Evolutionary conservation across 306 rosid species (phyloP).

Genomic region (Casuarina equisetifolia): DNA sequence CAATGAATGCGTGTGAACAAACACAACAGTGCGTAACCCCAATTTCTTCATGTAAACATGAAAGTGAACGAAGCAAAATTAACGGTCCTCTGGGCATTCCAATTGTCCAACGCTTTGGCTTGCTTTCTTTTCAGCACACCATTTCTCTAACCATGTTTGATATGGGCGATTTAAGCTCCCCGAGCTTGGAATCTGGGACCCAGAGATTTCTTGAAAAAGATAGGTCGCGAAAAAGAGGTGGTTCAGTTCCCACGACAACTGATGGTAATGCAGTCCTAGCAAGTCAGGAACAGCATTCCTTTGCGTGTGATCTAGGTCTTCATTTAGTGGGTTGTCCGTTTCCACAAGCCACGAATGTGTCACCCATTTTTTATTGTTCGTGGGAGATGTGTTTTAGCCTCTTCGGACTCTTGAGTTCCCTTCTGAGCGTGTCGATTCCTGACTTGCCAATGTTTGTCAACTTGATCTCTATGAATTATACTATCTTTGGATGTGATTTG

Average conservation of each 20-base stretch:
- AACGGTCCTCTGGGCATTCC: constrained; percentile 33
- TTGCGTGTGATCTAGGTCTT: constrained; percentile 36
- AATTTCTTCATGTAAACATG: constrained; percentile 6
- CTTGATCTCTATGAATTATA: no score
- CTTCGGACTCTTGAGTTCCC: neutral
- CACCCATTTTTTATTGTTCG: constrained; percentile 22
- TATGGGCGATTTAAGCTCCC: constrained; percentile 24
- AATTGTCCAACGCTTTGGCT: constrained; percentile 1
- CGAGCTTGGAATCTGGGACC: constrained; percentile 41
- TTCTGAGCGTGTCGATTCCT: neutral
- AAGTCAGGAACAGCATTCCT: constrained; percentile 15
- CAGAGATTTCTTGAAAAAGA: constrained; percentile 21
- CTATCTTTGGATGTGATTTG: no score
- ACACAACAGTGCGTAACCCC: constrained; percentile 11
- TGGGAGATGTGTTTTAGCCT: constrained; percentile 23
- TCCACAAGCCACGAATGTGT: constrained; percentile 16
- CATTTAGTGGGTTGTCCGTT: constrained; percentile 29
- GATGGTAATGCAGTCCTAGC: constrained; percentile 29
- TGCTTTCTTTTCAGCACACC: neutral
- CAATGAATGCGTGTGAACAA: constrained; percentile 12
- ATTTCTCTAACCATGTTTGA: constrained; percentile 27
- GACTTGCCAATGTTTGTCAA: neutral
- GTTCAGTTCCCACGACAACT: constrained; percentile 31
- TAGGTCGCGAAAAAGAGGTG: constrained; percentile 1
- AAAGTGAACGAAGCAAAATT: constrained; percentile 38